Conservation (phyloP, 768 basidiomycete genomes). For the Mycena polygramma region DNA sequence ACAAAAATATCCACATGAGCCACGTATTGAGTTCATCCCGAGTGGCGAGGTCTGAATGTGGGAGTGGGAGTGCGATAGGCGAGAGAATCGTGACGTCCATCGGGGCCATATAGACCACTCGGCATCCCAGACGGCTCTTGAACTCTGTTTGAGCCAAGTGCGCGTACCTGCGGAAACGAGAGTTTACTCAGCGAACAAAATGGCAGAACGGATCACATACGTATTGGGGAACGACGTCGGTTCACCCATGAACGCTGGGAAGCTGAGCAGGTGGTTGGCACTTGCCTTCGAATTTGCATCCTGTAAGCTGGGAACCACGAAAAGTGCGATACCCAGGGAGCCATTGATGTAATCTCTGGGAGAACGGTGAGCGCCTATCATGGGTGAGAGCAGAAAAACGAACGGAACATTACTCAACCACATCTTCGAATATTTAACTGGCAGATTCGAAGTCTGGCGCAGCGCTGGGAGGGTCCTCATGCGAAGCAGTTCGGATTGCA, state of each 20-base stretch:
- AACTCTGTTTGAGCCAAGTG: not conserved
- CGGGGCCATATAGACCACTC: not conserved
- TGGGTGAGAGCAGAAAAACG: not conserved
- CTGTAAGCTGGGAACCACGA: slow-evolving; percentile 6
- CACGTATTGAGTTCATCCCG: not conserved
- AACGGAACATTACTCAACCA: slow-evolving; percentile 21
- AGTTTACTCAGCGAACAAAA: not conserved
- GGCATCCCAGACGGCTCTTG: slow-evolving; percentile 7
- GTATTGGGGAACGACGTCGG: not conserved
- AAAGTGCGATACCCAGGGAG: not conserved
- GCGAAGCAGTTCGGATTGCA: not conserved
- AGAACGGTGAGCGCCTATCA: not conserved
- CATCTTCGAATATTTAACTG: not conserved
- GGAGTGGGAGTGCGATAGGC: not conserved
- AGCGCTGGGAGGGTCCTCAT: not conserved
- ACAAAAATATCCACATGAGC: slow-evolving; percentile 15
- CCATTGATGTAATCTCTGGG: slow-evolving; percentile 12
- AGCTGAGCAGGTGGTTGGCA: slow-evolving; percentile 18
- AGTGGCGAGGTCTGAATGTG: not conserved
- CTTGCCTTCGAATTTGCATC: slow-evolving; percentile 5
- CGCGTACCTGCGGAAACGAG: not conserved
- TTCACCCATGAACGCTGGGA: not conserved
- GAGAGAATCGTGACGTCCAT: not conserved
- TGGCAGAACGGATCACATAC: not conserved
- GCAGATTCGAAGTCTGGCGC: not conserved